Evolutionary conservation across 768 basidiomycete species (phyloP).

Genomic region (Mycena belliarum): DNA sequence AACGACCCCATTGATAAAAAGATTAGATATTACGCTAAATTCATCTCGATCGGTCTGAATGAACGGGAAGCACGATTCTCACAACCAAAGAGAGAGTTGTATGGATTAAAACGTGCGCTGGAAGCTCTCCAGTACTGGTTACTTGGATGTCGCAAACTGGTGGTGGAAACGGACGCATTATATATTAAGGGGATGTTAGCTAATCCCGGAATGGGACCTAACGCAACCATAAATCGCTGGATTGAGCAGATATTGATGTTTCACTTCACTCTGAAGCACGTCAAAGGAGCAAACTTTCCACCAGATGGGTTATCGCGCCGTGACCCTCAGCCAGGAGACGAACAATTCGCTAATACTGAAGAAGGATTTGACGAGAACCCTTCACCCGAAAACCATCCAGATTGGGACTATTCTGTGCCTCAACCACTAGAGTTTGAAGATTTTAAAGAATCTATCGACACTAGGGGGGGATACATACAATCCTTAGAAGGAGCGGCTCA

Average conservation of each 20-base stretch:
- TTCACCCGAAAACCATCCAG: background rate
- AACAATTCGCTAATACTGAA: background rate
- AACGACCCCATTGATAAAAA: background rate
- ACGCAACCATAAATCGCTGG: constrained; percentile 24
- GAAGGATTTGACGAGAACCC: background rate
- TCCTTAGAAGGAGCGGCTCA: too few relatives aligned
- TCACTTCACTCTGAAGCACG: background rate
- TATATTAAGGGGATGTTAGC: constrained; percentile 20
- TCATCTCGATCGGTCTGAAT: background rate
- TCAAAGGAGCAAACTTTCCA: background rate
- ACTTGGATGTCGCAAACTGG: background rate
- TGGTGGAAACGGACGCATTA: constrained; percentile 18
- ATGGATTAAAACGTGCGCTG: background rate
- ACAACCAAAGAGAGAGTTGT: background rate
- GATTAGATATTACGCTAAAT: background rate
- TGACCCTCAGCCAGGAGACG: background rate
- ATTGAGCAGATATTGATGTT: constrained; percentile 8
- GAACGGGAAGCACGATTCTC: background rate
- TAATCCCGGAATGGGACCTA: constrained; percentile 18
- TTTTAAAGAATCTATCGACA: too few relatives aligned
- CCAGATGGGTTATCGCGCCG: background rate
- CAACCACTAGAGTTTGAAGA: too few relatives aligned
- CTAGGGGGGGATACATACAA: too few relatives aligned
- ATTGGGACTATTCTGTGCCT: background rate
- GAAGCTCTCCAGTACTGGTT: background rate